Percentiles rank a stretch among this genome's conserved stretches.
These are phyloP conservation scores for Chrysanthemum makinoi DNA, from an alignment of 129 eudicot species.

Conservation along the genomic window DNA sequence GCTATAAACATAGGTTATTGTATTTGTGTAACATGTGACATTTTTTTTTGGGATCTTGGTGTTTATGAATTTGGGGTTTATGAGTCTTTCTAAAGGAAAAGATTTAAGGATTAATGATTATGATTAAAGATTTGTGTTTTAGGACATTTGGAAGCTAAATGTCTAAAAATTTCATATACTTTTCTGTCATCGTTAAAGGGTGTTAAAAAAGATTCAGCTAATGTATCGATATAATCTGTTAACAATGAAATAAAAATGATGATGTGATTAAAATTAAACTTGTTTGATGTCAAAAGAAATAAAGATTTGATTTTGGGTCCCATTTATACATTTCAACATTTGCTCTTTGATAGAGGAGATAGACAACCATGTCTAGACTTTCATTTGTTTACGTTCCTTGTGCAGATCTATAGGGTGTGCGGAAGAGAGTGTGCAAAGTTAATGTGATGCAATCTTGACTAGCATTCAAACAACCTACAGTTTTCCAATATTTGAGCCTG, in stretches of 20 bases:
- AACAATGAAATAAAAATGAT: not conserved
- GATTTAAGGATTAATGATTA: too few relatives aligned
- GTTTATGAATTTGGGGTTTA: not conserved
- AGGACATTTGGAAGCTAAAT: too few relatives aligned
- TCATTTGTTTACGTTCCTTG: not conserved
- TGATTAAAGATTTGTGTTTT: too few relatives aligned
- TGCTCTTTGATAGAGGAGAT: not conserved
- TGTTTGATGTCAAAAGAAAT: constrained; percentile 8
- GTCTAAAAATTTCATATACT: not conserved
- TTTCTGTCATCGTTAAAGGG: not conserved
- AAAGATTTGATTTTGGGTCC: not conserved
- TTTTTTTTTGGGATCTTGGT: constrained; percentile 18
- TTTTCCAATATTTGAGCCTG: constrained; percentile 1
- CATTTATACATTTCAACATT: not conserved
- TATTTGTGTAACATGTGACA: not conserved
- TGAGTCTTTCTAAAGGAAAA: not conserved
- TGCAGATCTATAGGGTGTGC: constrained; percentile 21
- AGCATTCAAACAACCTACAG: not conserved
- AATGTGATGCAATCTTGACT: constrained; percentile 9
- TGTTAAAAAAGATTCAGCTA: not conserved
- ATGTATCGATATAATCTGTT: not conserved
- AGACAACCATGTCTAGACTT: not conserved
- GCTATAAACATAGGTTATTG: not conserved
- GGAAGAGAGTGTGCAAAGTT: not conserved
- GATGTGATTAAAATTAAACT: not conserved